Evolutionary conservation across 306 rosid species (phyloP).

Genomic region (Psophocarpus tetragonolobus): DNA sequence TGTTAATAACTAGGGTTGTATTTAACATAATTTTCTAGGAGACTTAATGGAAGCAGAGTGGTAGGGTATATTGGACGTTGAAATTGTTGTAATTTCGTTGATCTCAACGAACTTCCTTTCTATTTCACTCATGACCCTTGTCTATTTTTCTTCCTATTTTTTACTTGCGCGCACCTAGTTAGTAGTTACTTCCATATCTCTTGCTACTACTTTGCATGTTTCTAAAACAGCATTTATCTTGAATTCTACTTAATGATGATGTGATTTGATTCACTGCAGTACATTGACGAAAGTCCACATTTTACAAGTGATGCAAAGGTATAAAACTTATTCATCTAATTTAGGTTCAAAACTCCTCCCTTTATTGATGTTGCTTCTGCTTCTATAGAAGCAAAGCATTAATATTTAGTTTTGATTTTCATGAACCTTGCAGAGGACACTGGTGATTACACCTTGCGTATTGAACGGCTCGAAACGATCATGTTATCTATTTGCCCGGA

Average conservation of each 20-base stretch:
- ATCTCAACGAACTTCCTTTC: background rate
- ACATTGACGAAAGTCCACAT: conserved; percentile 47
- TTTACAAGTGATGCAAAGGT: conserved; percentile 51
- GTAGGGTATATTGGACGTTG: background rate
- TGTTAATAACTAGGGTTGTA: background rate
- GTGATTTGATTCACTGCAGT: conserved; percentile 40
- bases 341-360: conserved; percentile 14
- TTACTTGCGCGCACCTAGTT: background rate
- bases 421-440: conserved; percentile 42
- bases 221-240: conserved; percentile 25
- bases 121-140: background rate
- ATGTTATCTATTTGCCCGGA: conserved; percentile 53
- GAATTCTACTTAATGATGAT: conserved; percentile 11
- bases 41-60: background rate
- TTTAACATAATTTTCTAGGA: background rate
- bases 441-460: conserved; percentile 41
- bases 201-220: background rate
- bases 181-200: background rate
- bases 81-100: conserved; percentile 3
- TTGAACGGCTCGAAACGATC: conserved; percentile 48
- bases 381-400: background rate
- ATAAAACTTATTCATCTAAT: conserved; percentile 13
- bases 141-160: background rate
- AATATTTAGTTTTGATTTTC: conserved; percentile 1
- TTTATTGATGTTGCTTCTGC: conserved; percentile 7